These are phyloP conservation scores for Curvularia verruculosa DNA, from an alignment of 2,329 filamentous ascomycete species.

Conservation along the genomic window DNA sequence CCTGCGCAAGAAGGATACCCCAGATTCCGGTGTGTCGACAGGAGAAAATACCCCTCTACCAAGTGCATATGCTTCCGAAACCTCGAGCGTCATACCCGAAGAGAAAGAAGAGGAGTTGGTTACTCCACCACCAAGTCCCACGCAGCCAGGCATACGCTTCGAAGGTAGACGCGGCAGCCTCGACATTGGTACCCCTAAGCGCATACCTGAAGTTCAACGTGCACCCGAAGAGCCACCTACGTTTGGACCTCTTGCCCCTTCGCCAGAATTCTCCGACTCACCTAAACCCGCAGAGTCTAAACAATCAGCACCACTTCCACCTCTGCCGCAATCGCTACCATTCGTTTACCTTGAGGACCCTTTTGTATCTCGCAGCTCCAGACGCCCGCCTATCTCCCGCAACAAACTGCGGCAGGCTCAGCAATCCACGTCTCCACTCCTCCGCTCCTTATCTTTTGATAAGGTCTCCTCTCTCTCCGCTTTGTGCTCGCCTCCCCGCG, in stretches of 20 bases:
- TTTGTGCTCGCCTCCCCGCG: constrained; percentile 34
- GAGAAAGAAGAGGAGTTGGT: constrained; percentile 41
- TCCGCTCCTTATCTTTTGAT: constrained; percentile 46
- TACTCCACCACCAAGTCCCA: constrained; percentile 42
- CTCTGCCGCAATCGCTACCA: constrained; percentile 1
- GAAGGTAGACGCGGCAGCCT: constrained; percentile 34
- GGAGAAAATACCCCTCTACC: constrained; percentile 56
- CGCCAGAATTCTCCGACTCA: constrained; percentile 36
- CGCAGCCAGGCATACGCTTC: constrained; percentile 28
- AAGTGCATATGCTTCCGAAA: constrained; percentile 65
- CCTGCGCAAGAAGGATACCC: constrained; percentile 66
- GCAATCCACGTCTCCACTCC: constrained; percentile 44
- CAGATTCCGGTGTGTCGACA: constrained; percentile 58
- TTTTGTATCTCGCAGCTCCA: constrained; percentile 22
- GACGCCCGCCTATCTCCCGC: constrained; percentile 38
- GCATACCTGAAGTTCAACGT: constrained; percentile 23
- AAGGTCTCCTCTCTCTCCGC: constrained; percentile 35
- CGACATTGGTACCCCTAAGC: constrained; percentile 34
- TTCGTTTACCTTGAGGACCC: constrained; percentile 16
- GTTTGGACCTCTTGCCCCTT: constrained; percentile 32
- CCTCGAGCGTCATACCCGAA: constrained; percentile 51
- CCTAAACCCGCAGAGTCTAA: constrained; percentile 33
- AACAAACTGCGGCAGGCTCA: constrained; percentile 40
- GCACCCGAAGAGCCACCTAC: constrained; percentile 21
- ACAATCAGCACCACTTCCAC: constrained; percentile 12